Evolutionary conservation across 2,329 filamentous ascomycete genomes (phyloP).

Genomic region (Xylogone sp.): DNA sequence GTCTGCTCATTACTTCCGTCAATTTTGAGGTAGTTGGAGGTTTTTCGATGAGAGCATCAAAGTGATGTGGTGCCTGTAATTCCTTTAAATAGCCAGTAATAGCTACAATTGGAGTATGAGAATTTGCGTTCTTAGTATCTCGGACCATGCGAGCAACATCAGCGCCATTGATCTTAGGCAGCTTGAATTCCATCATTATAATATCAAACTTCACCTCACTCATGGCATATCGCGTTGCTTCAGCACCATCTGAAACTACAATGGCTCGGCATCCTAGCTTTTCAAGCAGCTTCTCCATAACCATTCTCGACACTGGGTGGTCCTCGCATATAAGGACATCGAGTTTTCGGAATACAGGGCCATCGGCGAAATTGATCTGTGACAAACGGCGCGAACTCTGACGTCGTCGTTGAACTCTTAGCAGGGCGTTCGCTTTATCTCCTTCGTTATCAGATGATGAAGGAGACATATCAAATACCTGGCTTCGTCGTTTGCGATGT

Average conservation of each 20-base stretch:
- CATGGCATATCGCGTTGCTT: conserved; percentile 90
- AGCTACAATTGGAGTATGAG: conserved; percentile 90
- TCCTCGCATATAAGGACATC: conserved; percentile 97
- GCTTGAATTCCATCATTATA: conserved; percentile 95
- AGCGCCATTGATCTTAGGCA: conserved; percentile 90
- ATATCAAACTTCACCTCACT: conserved; percentile 98
- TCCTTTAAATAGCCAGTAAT: conserved; percentile 99
- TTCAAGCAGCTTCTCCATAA: conserved; percentile 98
- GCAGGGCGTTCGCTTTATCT: conserved; percentile 81
- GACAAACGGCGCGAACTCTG: conserved; percentile 94
- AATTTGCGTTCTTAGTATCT: conserved; percentile 93
- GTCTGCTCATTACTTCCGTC: conserved; percentile 77
- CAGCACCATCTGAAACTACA: conserved; percentile 82
- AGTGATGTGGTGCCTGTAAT: conserved; percentile 89
- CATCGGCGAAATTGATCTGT: conserved; percentile 80
- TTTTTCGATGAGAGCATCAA: conserved; percentile 93
- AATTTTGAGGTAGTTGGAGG: conserved; percentile 91
- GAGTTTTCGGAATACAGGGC: conserved; percentile 81
- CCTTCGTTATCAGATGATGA: conserved; percentile 98
- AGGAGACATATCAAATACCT: conserved; percentile 93
- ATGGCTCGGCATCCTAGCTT: conserved; percentile 94
- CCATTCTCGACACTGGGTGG: conserved; percentile 91
- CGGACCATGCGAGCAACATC: conserved; percentile 97
- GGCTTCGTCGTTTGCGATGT: conserved; percentile 87
- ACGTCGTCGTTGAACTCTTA: conserved; percentile 89